These are phyloP conservation scores for Copromyces sp. DNA, from an alignment of 495 filamentous ascomycete genomes.

Conservation along the genomic window DNA sequence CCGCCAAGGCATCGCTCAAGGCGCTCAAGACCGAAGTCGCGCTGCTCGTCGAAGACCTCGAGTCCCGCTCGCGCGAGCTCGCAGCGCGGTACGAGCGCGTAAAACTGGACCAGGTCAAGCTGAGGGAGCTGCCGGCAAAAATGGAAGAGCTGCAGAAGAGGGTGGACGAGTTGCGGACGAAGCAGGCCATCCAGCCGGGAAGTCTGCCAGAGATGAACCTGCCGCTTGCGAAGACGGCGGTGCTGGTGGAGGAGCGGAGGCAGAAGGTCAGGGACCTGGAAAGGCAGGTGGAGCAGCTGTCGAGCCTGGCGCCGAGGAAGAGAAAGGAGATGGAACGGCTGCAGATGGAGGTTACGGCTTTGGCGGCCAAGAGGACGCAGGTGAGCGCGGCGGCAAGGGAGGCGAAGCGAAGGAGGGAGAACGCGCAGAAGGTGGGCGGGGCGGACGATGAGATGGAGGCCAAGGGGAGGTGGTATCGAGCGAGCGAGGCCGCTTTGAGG, in stretches of 20 bases:
- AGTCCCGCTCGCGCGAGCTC: conserved; percentile 54
- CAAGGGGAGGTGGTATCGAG: conserved; percentile 71
- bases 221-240: conserved; percentile 49
- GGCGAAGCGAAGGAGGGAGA: conserved; percentile 65
- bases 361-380: conserved; percentile 62
- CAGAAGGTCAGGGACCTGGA: conserved; percentile 55
- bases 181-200: conserved; percentile 10
- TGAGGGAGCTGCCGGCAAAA: conserved; percentile 51
- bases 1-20: conserved; percentile 66
- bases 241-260: conserved; percentile 48
- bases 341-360: conserved; percentile 56
- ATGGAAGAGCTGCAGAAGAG: conserved; percentile 52
- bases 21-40: conserved; percentile 69
- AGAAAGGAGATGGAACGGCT: conserved; percentile 61
- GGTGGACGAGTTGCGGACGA: conserved; percentile 43
- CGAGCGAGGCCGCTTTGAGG: conserved; percentile 57
- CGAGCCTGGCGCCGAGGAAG: conserved; percentile 57
- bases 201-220: conserved; percentile 35
- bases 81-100: conserved; percentile 49
- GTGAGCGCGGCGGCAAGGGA: conserved; percentile 64
- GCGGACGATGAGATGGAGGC: conserved; percentile 74
- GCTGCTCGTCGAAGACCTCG: conserved; percentile 61
- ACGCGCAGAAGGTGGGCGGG: conserved; percentile 37
- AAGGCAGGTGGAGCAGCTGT: conserved; percentile 54
- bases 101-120: conserved; percentile 46